Conservation (phyloP, 768 basidiomycete genomes). For the Amanita thiersii region DNA sequence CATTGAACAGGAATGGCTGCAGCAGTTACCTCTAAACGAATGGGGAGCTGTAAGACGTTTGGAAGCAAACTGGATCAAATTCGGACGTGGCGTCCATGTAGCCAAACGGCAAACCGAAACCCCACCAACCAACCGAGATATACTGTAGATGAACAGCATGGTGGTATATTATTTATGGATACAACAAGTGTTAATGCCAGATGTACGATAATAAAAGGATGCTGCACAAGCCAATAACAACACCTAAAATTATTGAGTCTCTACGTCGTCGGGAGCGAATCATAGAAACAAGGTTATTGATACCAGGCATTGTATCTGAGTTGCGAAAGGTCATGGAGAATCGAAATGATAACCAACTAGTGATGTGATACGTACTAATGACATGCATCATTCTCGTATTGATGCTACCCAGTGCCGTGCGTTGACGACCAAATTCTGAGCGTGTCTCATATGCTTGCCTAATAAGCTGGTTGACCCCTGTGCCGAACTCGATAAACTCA, state of each 20-base stretch:
- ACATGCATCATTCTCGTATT: constrained; percentile 81
- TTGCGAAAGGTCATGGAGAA: constrained; percentile 1
- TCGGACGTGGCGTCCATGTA: constrained; percentile 31
- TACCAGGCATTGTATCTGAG: constrained; percentile 90
- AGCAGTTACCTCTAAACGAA: constrained; percentile 22
- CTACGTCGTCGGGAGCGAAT: constrained; percentile 86
- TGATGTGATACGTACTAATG: constrained; percentile 47
- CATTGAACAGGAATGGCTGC: constrained; percentile 54
- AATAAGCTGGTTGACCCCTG: too few relatives aligned
- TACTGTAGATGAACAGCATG: too few relatives aligned
- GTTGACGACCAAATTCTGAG: constrained; percentile 82
- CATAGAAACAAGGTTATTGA: constrained; percentile 86
- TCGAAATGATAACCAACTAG: not conserved
- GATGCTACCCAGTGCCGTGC: constrained; percentile 65
- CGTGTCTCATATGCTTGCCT: constrained; percentile 98
- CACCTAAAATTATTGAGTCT: constrained; percentile 84
- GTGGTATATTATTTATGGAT: not conserved
- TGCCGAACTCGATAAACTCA: too few relatives aligned
- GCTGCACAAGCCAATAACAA: constrained; percentile 80
- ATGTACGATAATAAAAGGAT: constrained; percentile 45
- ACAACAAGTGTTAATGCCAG: constrained; percentile 26
- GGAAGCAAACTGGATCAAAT: constrained; percentile 64
- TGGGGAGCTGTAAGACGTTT: constrained; percentile 66
- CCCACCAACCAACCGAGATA: too few relatives aligned
- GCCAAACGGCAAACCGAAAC: constrained; percentile 11